phyloP scores from a whole-genome alignment of 2,329 filamentous ascomycete species.

The Neopestalotiopsis clavispora region DNA sequence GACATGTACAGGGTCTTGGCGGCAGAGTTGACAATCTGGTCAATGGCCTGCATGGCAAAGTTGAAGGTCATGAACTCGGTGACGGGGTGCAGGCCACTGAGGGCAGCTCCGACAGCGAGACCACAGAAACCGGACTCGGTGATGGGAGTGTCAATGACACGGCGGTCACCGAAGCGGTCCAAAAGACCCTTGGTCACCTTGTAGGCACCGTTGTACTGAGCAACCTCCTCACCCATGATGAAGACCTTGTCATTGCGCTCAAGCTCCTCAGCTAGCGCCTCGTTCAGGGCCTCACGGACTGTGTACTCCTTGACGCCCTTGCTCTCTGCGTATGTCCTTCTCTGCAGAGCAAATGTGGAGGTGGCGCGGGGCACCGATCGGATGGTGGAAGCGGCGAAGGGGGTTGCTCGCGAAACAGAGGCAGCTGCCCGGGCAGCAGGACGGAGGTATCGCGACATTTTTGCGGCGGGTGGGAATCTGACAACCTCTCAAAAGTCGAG shows the following conservation, averaged over 20 bases:
- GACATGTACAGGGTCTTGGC: conserved; percentile 99
- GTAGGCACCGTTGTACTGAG: conserved; percentile 99
- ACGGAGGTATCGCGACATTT: conserved; percentile 58
- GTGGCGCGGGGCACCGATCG: conserved; percentile 40
- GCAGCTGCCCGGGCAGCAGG: conserved; percentile 54
- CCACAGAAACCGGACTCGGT: conserved; percentile 96
- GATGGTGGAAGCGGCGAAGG: conserved; percentile 39
- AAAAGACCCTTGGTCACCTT: conserved; percentile 98
- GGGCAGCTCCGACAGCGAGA: conserved; percentile 90
- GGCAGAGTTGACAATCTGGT: conserved; percentile 98
- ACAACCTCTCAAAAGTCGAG: conserved; percentile 9
- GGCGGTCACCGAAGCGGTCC: conserved; percentile 95
- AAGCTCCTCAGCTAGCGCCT: conserved; percentile 97
- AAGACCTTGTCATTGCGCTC: conserved; percentile 95
- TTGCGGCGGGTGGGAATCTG: conserved; percentile 19
- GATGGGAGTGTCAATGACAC: conserved; percentile 98
- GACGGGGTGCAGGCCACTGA: conserved; percentile 92
- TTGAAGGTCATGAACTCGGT: conserved; percentile 99
- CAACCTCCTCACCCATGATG: conserved; percentile 95
- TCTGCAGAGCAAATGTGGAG: conserved; percentile 47
- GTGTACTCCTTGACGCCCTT: conserved; percentile 83
- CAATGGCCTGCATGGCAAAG: conserved; percentile 99
- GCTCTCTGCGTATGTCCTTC: conserved; percentile 60
- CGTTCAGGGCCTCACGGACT: conserved; percentile 95
- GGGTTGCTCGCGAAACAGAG: conserved; percentile 44